A percentile compares a stretch with the other conserved stretches of the same genome.
Evolutionary conservation across 2,329 filamentous ascomycete genomes (phyloP).

Genomic region (Fusarium proliferatum): DNA sequence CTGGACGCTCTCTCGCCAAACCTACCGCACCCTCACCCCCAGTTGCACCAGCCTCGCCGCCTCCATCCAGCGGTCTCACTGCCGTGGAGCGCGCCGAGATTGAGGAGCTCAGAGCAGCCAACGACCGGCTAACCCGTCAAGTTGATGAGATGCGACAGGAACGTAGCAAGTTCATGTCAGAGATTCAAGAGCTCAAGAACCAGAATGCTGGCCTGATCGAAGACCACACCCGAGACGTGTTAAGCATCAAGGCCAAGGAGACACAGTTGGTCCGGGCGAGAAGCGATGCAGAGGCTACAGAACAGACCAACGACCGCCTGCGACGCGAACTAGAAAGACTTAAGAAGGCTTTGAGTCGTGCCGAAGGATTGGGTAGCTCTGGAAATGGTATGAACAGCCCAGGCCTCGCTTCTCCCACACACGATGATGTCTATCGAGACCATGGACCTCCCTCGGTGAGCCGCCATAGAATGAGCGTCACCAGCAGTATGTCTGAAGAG

Average conservation of each 20-base stretch:
- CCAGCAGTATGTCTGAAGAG: constrained; percentile 77
- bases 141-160: constrained; percentile 86
- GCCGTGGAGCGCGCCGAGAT: constrained; percentile 91
- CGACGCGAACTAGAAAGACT: constrained; percentile 90
- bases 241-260: constrained; percentile 98
- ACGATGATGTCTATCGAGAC: constrained; percentile 72
- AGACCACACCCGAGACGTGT: constrained; percentile 92
- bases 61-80: constrained; percentile 73
- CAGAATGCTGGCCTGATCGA: constrained; percentile 97
- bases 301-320: constrained; percentile 85
- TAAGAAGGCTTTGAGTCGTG: constrained; percentile 82
- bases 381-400: constrained; percentile 53
- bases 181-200: constrained; percentile 94
- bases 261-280: constrained; percentile 93
- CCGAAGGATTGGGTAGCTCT: constrained; percentile 62
- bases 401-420: constrained; percentile 61
- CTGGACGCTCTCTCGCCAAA: constrained; percentile 86
- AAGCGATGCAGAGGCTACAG: constrained; percentile 88
- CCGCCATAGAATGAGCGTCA: constrained; percentile 69
- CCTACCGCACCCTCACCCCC: constrained; percentile 66
- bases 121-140: constrained; percentile 79
- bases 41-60: constrained; percentile 65
- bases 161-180: constrained; percentile 81
- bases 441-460: constrained; percentile 53
- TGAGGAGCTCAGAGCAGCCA: constrained; percentile 85